Percentiles rank a stretch among this genome's conserved stretches.
phyloP scores from a whole-genome alignment of 352 stramenopile genomes.

The Globisporangium paroecandrum region DNA sequence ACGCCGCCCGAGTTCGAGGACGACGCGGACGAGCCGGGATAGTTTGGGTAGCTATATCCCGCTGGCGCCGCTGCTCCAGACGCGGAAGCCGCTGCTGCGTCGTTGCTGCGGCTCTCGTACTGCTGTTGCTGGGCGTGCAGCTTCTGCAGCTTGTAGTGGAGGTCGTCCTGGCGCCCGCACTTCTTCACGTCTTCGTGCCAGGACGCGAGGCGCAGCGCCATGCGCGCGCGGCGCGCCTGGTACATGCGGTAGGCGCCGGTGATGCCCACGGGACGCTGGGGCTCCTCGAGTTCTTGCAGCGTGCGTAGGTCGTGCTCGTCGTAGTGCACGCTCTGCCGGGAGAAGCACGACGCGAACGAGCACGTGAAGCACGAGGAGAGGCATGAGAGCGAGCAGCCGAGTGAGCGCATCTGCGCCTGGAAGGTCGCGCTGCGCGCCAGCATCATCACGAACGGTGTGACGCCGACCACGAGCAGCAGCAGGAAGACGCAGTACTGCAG shows the following conservation, averaged over 20 bases:
- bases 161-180: conserved; percentile 28
- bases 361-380: conserved; percentile 11
- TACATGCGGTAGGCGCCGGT: conserved; percentile 57
- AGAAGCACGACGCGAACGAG: conserved; percentile 16
- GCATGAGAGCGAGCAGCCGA: conserved; percentile 38
- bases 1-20: conserved; percentile 18
- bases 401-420: conserved; percentile 30
- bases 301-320: conserved; percentile 52
- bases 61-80: conserved; percentile 17
- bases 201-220: conserved; percentile 48
- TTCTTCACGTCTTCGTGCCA: conserved; percentile 70
- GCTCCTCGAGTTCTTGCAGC: conserved; percentile 50
- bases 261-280: conserved; percentile 35
- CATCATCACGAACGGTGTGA: conserved; percentile 45
- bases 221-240: conserved; percentile 39
- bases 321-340: conserved; percentile 37
- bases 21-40: conserved; percentile 4
- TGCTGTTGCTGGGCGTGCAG: conserved; percentile 24
- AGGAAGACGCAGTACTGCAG: conserved; percentile 50
- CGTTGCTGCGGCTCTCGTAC: conserved; percentile 18
- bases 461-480: conserved; percentile 35
- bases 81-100: conserved; percentile 5
- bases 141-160: conserved; percentile 53
- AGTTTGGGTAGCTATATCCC: conserved; percentile 1
- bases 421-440: conserved; percentile 40